A percentile compares a stretch with the other conserved stretches of the same genome.
Conservation (phyloP, 768 basidiomycete species). For the Glaciozyma martinii region DNA sequence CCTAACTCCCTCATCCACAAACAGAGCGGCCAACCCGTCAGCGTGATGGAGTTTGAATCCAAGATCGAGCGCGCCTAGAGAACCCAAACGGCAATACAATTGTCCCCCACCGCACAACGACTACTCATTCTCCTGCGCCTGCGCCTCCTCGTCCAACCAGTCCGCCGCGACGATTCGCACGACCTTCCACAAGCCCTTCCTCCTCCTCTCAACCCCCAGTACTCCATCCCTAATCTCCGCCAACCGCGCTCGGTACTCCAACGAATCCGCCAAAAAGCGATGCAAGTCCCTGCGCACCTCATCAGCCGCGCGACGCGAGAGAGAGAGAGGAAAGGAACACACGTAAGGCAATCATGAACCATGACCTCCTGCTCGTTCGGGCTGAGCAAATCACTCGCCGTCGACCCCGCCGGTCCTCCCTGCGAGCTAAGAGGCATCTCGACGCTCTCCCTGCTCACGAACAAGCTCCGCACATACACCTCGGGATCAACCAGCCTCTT, state of each 20-base stretch:
- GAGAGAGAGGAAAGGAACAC: neutral
- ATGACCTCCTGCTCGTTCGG: conserved; percentile 33
- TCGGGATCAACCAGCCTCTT: conserved; percentile 26
- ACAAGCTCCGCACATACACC: conserved; percentile 15
- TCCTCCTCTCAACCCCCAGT: conserved; percentile 32
- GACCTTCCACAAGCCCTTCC: conserved; percentile 34
- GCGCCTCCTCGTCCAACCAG: conserved; percentile 25
- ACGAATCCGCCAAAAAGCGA: conserved; percentile 33
- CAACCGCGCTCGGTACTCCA: conserved; percentile 34
- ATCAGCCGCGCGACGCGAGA: neutral
- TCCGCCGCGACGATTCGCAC: conserved; percentile 24
- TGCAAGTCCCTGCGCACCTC: conserved; percentile 26
- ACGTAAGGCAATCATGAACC: conserved; percentile 33
- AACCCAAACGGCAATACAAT: too few relatives aligned
- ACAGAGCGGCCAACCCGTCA: conserved; percentile 50
- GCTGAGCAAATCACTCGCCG: conserved; percentile 11
- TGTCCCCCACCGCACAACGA: too few relatives aligned
- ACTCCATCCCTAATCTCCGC: conserved; percentile 34
- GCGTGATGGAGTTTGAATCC: conserved; percentile 59
- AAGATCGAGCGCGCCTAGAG: conserved; percentile 57
- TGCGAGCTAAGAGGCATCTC: conserved; percentile 7
- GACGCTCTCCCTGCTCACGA: conserved; percentile 20
- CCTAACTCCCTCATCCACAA: neutral
- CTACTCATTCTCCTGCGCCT: conserved; percentile 8
- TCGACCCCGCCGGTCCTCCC: neutral